Evolutionary conservation across 495 filamentous ascomycete species (phyloP), one percentile per base, ranked within the genome.

Genomic region (Chaetomidium leptoderma): DNA sequence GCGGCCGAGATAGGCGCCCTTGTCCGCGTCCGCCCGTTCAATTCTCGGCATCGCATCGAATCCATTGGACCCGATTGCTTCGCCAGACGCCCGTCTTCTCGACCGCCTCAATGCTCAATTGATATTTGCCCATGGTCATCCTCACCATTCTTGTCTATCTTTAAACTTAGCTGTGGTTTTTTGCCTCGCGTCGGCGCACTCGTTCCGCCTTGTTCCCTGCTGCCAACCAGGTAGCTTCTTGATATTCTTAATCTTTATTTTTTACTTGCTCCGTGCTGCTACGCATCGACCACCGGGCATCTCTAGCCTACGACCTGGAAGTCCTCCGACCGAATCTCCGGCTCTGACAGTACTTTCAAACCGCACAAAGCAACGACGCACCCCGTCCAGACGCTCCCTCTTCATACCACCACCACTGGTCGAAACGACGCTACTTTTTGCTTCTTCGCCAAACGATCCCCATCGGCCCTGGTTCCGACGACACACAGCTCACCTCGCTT

Each of bases 1-100:
- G 51, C 30, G 45, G 35, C 42, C 37, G 39, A 50, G 43, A 50
- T 61, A 57, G 59, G 40, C 53, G 54, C 59, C 59, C 55, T 40
- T 46, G 42, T 35, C 50, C 24, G 43, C 43, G 16, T 32, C 39
- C 53, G 21, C 27, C 58, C 58, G 48, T 60, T 27, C 45, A 27
- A 11, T 61, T 53, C 52, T 56, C 46, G 37, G 53, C 30, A 47
- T 44, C 17, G 40, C 59, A 42, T 26, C 29, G 53, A 35, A 58
- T 29, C 44, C 45, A 57, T 62, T 57, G 54, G 59, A 23, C 27
- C 48, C 49, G 17, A 26, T 4, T 44, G 30, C 51, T 57, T 57
- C 33, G 26, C n/a, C 53, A 52, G 47, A 57, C 59, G 59, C 59
- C 48, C 53, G 24, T 27, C 40, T 21, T 46, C 48, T 54, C 54